Evolutionary conservation across 2,329 filamentous ascomycete species (phyloP).

Genomic region (Stenocarpella maydis): DNA sequence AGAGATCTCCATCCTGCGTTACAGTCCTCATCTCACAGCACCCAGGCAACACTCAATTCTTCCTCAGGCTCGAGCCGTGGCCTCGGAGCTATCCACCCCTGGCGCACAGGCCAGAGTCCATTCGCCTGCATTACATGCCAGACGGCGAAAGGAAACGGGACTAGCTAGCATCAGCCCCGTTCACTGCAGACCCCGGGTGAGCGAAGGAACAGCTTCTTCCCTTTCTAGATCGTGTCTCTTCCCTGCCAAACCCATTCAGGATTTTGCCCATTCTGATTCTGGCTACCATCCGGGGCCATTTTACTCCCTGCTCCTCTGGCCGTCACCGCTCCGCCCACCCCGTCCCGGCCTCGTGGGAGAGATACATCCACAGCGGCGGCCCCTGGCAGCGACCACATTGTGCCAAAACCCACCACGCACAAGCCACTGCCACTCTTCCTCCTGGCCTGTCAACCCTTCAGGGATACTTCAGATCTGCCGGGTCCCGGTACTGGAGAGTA

Average conservation of each 20-base stretch:
- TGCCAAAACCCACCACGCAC: conserved; percentile 4
- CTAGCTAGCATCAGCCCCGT: conserved; percentile 23
- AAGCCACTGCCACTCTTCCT: conserved; percentile 22
- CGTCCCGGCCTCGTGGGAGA: conserved; percentile 15
- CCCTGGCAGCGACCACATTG: conserved; percentile 18
- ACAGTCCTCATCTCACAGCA: conserved; percentile 1
- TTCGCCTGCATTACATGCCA: neutral
- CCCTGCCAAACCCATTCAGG: conserved; percentile 12
- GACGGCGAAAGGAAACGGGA: conserved; percentile 10
- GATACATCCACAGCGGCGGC: neutral
- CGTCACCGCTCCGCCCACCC: conserved; percentile 24
- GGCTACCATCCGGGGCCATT: neutral
- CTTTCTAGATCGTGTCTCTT: conserved; percentile 8
- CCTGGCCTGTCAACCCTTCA: neutral
- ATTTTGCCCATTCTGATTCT: conserved; percentile 31
- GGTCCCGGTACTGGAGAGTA: conserved; percentile 19
- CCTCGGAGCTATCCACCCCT: conserved; percentile 23
- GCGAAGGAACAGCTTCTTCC: conserved; percentile 9
- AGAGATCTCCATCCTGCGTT: conserved; percentile 3
- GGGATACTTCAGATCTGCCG: conserved; percentile 22
- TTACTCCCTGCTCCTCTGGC: neutral
- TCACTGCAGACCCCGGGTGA: conserved; percentile 29
- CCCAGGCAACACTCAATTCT: conserved; percentile 23
- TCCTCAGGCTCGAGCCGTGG: conserved; percentile 4
- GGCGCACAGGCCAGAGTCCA: conserved; percentile 1